Conservation (phyloP, 2,329 filamentous ascomycete genomes). For the Aspergillus unguis region DNA sequence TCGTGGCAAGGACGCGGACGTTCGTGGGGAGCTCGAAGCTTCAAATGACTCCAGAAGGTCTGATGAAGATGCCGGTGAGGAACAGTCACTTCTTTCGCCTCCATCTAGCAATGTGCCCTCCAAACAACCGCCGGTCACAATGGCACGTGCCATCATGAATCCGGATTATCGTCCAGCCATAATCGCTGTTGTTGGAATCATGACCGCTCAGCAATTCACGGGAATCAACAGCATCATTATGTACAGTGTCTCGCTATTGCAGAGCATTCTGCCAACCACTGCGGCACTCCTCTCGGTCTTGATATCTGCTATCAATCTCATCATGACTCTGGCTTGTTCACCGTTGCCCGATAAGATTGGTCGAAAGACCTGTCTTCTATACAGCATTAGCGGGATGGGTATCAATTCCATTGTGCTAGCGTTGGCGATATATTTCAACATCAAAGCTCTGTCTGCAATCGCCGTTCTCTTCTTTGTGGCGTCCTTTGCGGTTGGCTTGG, state of each 20-base stretch:
- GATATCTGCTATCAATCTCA: conserved; percentile 81
- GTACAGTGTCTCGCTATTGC: conserved; percentile 91
- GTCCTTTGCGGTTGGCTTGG: conserved; percentile 85
- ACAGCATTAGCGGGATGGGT: conserved; percentile 83
- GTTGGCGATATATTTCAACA: conserved; percentile 69
- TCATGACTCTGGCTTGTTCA: conserved; percentile 76
- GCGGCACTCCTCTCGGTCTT: conserved; percentile 81
- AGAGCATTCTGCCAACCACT: conserved; percentile 73
- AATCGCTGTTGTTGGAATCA: conserved; percentile 80
- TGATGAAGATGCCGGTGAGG: conserved; percentile 52
- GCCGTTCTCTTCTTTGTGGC: conserved; percentile 82
- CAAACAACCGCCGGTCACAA: conserved; percentile 64
- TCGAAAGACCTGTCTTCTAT: conserved; percentile 77
- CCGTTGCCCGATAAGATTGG: conserved; percentile 84
- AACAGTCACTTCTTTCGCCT: conserved; percentile 63
- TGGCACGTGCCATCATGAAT: conserved; percentile 63
- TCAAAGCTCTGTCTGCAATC: conserved; percentile 74
- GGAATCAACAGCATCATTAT: conserved; percentile 98
- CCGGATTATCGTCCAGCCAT: conserved; percentile 69
- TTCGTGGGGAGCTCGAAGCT: conserved; percentile 67
- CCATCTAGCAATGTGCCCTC: conserved; percentile 63
- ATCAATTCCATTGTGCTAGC: conserved; percentile 72
- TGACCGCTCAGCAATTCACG: conserved; percentile 88
- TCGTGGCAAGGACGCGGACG: conserved; percentile 64
- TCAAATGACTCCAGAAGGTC: conserved; percentile 49